Evolutionary conservation across 345 rosid species (phyloP).

Genomic region (Lepidium didymum): DNA sequence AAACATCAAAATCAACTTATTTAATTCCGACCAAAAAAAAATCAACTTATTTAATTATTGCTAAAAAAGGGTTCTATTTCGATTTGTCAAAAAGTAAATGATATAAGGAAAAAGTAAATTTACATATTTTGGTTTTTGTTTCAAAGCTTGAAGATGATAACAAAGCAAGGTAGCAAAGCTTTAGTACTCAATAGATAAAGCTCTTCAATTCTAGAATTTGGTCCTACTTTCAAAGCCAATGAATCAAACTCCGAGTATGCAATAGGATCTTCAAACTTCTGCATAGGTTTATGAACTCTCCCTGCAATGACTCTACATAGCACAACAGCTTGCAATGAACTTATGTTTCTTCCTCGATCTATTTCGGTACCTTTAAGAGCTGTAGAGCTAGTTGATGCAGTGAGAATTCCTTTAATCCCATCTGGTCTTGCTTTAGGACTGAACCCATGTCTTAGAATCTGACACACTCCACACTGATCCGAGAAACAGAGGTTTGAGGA

Average conservation of each 20-base stretch:
- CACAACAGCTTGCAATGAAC: constrained; percentile 33
- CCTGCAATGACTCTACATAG: constrained; percentile 76
- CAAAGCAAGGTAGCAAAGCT: constrained; percentile 79
- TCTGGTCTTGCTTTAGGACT: constrained; percentile 18
- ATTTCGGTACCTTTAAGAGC: constrained; percentile 39
- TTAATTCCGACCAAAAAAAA: too few relatives aligned
- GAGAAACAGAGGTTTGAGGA: constrained; percentile 40
- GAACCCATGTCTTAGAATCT: constrained; percentile 51
- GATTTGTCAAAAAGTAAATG: not conserved
- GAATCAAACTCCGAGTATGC: constrained; percentile 57
- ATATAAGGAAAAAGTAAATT: not conserved
- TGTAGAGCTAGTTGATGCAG: constrained; percentile 40
- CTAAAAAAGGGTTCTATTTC: not conserved
- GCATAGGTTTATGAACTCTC: constrained; percentile 45
- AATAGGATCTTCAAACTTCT: constrained; percentile 32
- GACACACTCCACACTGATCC: constrained; percentile 47
- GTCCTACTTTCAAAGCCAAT: constrained; percentile 44
- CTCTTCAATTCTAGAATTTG: constrained; percentile 38
- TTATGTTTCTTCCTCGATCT: not conserved
- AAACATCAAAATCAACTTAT: too few relatives aligned
- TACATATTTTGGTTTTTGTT: not conserved
- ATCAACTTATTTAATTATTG: too few relatives aligned
- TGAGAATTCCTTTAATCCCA: constrained; percentile 36
- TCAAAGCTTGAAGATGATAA: constrained; percentile 43
- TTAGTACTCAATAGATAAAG: constrained; percentile 43